A percentile compares a stretch with the other conserved stretches of the same genome.
These are phyloP conservation scores for Scedosporium apiospermum DNA, from an alignment of 2,329 filamentous ascomycete genomes.

Conservation along the genomic window DNA sequence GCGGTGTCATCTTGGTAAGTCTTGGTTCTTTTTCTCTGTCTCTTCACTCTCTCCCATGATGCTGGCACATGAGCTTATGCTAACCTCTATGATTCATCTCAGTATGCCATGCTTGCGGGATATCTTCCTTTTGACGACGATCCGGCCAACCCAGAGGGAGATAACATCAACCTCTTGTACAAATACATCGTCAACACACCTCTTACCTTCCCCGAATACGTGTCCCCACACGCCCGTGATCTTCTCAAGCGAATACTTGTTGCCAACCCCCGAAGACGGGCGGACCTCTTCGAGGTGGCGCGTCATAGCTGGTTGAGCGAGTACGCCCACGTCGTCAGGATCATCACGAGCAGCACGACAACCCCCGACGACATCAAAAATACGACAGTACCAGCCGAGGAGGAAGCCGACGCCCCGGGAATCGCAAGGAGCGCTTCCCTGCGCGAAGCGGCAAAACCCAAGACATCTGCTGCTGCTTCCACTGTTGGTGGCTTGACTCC, in stretches of 20 bases:
- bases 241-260: slow-evolving; percentile 87
- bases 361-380: slow-evolving; percentile 78
- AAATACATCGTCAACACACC: slow-evolving; percentile 98
- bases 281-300: slow-evolving; percentile 93
- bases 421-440: slow-evolving; percentile 87
- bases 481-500: slow-evolving; percentile 55
- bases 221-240: slow-evolving; percentile 91
- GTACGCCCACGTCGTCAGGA: slow-evolving; percentile 90
- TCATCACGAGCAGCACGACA: slow-evolving; percentile 93
- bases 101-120: slow-evolving; percentile 98
- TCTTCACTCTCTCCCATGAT: neutral
- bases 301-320: slow-evolving; percentile 97
- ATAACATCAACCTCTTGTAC: slow-evolving; percentile 98
- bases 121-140: slow-evolving; percentile 98
- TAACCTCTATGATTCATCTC: neutral
- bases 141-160: slow-evolving; percentile 93
- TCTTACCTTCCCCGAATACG: slow-evolving; percentile 96
- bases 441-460: slow-evolving; percentile 70
- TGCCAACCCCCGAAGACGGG: slow-evolving; percentile 86
- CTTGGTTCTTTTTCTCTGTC: no score
- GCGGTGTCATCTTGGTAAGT: slow-evolving; percentile 91
- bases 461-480: slow-evolving; percentile 34
- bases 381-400: slow-evolving; percentile 54
- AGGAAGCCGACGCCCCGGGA: slow-evolving; percentile 45
- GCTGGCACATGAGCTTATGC: neutral